Base-by-base conservation (phyloP, 139 green algal species). In the Haematococcus sp. region DNA sequence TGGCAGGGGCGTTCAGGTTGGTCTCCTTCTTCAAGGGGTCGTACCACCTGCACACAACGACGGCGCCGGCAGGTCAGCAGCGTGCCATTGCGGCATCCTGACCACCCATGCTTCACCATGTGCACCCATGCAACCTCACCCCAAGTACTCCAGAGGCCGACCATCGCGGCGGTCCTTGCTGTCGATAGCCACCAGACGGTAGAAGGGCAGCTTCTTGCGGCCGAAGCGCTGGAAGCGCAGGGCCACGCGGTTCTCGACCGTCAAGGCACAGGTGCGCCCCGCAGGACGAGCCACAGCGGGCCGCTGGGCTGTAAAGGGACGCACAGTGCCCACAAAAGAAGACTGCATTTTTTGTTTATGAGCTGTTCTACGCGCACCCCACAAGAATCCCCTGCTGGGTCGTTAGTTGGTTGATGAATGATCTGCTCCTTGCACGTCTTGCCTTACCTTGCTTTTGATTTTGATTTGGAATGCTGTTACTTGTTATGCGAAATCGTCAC, bases 181-280 rank as follows among this genome's bases (percentile, higher is more conserved):
- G 82, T 98, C 93, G 67, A 98, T 92, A 9, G 93, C 94, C 27
- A 98, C 86, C 68, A 98, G 83, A 2, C 94, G 83, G 85, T 94
- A 97, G 80, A 97, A 97, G 1, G 91, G 87, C 67, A 84, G 40
- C 81, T 95, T 94, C 77, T 95, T 97, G 59, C 94, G 83, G 15
- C 94, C 94, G 70, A 93, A 87, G 2, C 93, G 87, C 55, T 92
- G 91, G 81, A 98, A 97, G 22, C 94, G 92, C 35, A 98, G 89
- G 30, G 80, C 76, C 44, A 95, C 90, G 4, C 83, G 72, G 81
- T 88, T 87, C 79, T 95, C 89, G 35, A 95, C n/a, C 54, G 54
- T 28, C 25, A 28, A 16, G 54, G 54, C 54, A 9, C 54, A 63
- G 25, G 54, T 28, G 54, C 54, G 54, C 54, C n/a, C 54, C 23